Conservation (phyloP, 306 rosid species). For the Canavalia gladiata region DNA sequence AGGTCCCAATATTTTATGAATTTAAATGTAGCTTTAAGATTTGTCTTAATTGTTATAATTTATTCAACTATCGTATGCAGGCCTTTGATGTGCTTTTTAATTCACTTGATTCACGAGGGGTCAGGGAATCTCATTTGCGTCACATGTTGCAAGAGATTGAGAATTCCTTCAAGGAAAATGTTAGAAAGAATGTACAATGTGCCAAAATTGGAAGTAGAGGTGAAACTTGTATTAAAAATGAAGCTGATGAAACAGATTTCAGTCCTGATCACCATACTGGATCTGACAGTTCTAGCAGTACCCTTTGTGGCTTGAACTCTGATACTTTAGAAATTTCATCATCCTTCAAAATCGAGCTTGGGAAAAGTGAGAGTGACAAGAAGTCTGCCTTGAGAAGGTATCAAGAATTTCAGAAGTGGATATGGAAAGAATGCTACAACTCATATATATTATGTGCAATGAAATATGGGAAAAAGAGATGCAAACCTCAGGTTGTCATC, state of each 20-base stretch:
- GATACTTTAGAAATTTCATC: conserved; percentile 72
- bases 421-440: conserved; percentile 82
- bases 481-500: conserved; percentile 67
- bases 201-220: conserved; percentile 51
- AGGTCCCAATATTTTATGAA: conserved; percentile 33
- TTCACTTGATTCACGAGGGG: conserved; percentile 88
- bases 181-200: conserved; percentile 60
- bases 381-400: conserved; percentile 81
- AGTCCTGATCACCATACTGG: conserved; percentile 63
- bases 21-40: conserved; percentile 13
- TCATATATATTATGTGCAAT: conserved; percentile 67
- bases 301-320: conserved; percentile 70
- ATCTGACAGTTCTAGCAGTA: conserved; percentile 89
- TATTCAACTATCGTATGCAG: conserved; percentile 53
- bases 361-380: conserved; percentile 83
- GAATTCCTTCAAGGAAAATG: conserved; percentile 76
- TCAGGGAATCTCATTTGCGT: conserved; percentile 94
- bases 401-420: conserved; percentile 91
- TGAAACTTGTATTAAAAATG: conserved; percentile 61
- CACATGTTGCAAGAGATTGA: conserved; percentile 91
- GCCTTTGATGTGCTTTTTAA: conserved; percentile 81
- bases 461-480: conserved; percentile 78
- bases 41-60: conserved; percentile 26
- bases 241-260: conserved; percentile 66
- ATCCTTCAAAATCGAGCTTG: conserved; percentile 89